Conservation (phyloP, 768 basidiomycete genomes). For the Pleurotus eryngii region DNA sequence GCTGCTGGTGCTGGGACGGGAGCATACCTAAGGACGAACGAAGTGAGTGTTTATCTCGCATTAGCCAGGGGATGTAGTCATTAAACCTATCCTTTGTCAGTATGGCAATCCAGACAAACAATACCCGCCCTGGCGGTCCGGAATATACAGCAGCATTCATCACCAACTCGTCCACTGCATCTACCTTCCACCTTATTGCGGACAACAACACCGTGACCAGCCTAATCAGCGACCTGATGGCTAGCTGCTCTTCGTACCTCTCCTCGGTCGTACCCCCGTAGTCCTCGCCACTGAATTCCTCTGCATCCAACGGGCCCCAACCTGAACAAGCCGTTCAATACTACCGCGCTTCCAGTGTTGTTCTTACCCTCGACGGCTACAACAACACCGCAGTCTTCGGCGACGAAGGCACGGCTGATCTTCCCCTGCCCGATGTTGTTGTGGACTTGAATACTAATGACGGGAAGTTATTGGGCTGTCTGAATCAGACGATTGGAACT, state of each 20-base stretch:
- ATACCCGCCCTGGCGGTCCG: slow-evolving; percentile 44
- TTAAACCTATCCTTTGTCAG: slow-evolving; percentile 20
- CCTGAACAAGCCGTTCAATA: slow-evolving; percentile 56
- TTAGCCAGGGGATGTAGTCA: background rate
- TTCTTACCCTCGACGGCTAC: slow-evolving; percentile 55
- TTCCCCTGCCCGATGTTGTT: slow-evolving; percentile 35
- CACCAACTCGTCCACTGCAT: slow-evolving; percentile 29
- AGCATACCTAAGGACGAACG: slow-evolving; percentile 26
- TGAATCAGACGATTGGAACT: slow-evolving; percentile 51
- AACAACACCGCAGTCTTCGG: slow-evolving; percentile 51
- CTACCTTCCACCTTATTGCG: slow-evolving; percentile 40
- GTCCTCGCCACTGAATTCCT: slow-evolving; percentile 26
- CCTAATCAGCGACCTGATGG: slow-evolving; percentile 32
- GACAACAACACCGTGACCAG: slow-evolving; percentile 43
- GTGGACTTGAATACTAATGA: slow-evolving; percentile 31
- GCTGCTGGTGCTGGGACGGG: slow-evolving; percentile 19
- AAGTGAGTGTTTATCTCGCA: slow-evolving; percentile 29
- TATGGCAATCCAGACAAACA: slow-evolving; percentile 45
- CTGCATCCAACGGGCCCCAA: slow-evolving; percentile 17
- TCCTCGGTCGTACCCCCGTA: slow-evolving; percentile 22
- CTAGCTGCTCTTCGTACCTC: slow-evolving; percentile 38
- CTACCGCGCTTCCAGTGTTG: slow-evolving; percentile 54
- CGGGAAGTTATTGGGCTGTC: slow-evolving; percentile 38
- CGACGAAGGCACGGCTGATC: slow-evolving; percentile 28
- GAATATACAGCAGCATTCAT: slow-evolving; percentile 34